These are phyloP conservation scores for Wallacemonas sp. DNA, from an alignment of 208 protist genomes.

Conservation along the genomic window DNA sequence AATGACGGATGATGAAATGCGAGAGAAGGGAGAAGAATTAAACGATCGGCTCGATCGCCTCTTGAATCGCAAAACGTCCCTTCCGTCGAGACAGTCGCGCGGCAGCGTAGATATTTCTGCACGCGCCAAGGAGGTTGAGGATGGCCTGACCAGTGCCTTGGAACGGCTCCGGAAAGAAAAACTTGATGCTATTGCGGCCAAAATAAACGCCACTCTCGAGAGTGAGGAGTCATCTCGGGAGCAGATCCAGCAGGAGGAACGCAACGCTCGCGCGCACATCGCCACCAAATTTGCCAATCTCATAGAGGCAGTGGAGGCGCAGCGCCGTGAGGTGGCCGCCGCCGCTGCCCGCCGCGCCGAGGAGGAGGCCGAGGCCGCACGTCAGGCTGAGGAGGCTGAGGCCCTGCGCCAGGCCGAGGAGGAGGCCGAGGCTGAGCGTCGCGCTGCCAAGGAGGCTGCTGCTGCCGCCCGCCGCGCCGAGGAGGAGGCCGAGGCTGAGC, in stretches of 20 bases:
- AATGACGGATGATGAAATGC: slow-evolving; percentile 12
- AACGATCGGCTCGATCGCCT: slow-evolving; percentile 14
- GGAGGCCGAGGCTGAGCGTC: no score
- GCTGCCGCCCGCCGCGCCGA: no score
- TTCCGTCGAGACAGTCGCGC: neutral
- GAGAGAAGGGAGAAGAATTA: slow-evolving; percentile 7
- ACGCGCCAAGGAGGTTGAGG: slow-evolving; percentile 7
- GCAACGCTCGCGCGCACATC: neutral
- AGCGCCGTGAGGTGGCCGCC: neutral
- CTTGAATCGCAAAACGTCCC: slow-evolving; percentile 9
- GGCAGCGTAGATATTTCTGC: slow-evolving; percentile 18
- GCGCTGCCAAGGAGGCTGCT: no score
- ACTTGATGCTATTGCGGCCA: neutral
- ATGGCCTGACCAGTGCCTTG: slow-evolving; percentile 11
- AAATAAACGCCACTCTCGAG: slow-evolving; percentile 3
- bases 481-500: no score
- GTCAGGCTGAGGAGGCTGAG: no score
- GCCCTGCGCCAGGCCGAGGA: no score
- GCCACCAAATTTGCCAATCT: neutral
- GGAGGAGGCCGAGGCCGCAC: no score
- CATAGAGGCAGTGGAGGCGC: neutral
- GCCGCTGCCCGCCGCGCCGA: no score
- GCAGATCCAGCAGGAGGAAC: slow-evolving; percentile 7
- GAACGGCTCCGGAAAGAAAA: slow-evolving; percentile 3
- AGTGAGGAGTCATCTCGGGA: neutral